Evolutionary conservation across 2,329 filamentous ascomycete species (phyloP), one percentile per base, ranked within the genome.

Genomic region (Sarocladiaceae sp.): DNA sequence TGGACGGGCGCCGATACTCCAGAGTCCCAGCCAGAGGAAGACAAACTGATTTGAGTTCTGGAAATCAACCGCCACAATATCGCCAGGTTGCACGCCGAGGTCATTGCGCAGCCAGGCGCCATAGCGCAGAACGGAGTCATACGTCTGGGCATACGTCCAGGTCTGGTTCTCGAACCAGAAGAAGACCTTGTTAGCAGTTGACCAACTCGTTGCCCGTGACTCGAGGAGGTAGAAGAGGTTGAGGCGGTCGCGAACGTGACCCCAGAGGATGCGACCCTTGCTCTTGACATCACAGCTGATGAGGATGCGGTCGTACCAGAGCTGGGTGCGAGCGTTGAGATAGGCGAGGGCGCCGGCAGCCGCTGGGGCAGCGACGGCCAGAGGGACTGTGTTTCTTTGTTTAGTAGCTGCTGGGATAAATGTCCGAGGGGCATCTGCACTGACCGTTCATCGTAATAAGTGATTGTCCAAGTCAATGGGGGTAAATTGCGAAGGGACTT

Each of bases 11-110:
- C 89, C 89, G 47, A 95, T 80, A 23, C 82, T 80, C 88, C 88
- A 95, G 24, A 95, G 64, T 0, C 83, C 88, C 45, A 90, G 69
- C 73, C 82, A 78, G 7, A 94, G 50, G 58, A 90, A 86, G 21
- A 91, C 56, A 55, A 88, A 91, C 3, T 75, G 73, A n/a, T 88
- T 80, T 32, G 80, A 86, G 59, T 95, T 95, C 63, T 85, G 82
- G 52, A 87, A 85, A 60, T 93, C 76, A 53, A 95, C 73, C 7
- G 86, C 88, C 15, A 95, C 83, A 26, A 95, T 79, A 43, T 94
- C 86, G 34, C 77, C 78, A 20, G 80, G 76, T 52, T 81, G 73
- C 37, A 95, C 70, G 23, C 72, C 71, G 43, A 82, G 73, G 9
- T 66, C 72, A 2, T 74, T 72, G 59, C 81, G 82, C 44, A 95